Base-by-base conservation (phyloP, 768 basidiomycete species). In the Collybia sordida region DNA sequence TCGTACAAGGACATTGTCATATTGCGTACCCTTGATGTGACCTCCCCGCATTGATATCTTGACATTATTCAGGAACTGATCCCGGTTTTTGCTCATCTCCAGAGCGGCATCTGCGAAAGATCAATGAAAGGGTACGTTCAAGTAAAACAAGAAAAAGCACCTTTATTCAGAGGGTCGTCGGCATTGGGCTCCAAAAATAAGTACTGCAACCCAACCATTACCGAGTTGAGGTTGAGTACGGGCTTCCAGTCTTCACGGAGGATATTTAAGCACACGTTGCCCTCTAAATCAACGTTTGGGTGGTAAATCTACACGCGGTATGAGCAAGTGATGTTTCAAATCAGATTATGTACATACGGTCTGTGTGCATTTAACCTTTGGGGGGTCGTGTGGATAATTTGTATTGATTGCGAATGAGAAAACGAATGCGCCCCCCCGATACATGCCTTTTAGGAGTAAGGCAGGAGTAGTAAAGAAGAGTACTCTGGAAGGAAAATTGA, bases 221-320 rank as follows among this genome's bases (percentile, higher is more conserved):
- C 93, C 24, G 95, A 92, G 66, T 94, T 98, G 45, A 99, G 78
- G 69, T 98, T 98, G 38, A 99, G 76, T 3, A 99, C 97, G 4
- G 97, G 97, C 64, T 99, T 99, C 97, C 97, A 99, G 72, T 99
- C 97, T 75, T 99, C 97, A 65, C 97, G 85, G 51, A 98, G 81
- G 65, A 98, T 98, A 71, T 98, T 98, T 60, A 99, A 69, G 75
- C 97, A 99, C 40, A 99, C 96, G 59, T 98, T 98, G 39, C 97
- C 97, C 65, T 98, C 93, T 31, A 97, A 80, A 68, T 99, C 97
- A 45, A 99, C 88, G 63, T 99, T 99, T 0, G 97, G 97, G 66
- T 99, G 97, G 68, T 99, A 99, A 64, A 98, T 98, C 96, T 98
- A 44, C 28, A 18, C 23, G 37, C 7, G 25, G 27, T 7, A 44